Percentiles rank a stretch among this genome's conserved stretches.
These are phyloP conservation scores for Rhizoclosmatium hyalinum DNA, from an alignment of 371 early-diverging fungal genomes.

Conservation along the genomic window DNA sequence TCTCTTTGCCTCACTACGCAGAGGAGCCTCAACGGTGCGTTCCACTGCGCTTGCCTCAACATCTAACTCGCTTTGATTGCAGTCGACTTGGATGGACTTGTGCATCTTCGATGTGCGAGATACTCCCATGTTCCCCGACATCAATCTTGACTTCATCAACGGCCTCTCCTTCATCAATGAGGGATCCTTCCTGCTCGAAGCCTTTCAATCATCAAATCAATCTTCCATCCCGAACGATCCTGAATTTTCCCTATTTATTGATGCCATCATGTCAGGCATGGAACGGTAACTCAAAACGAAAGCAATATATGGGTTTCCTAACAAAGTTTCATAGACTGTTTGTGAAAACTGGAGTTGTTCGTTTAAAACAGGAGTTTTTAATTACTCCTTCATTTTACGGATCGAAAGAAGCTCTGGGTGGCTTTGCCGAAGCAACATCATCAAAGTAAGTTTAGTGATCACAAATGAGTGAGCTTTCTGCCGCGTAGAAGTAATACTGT, in stretches of 20 bases:
- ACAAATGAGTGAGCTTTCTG: background rate
- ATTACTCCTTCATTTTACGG: slow-evolving; percentile 6
- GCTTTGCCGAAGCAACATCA: too few species aligned
- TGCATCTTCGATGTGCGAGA: slow-evolving; percentile 9
- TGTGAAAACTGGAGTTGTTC: slow-evolving; percentile 2
- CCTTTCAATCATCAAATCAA: background rate
- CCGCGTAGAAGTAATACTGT: background rate
- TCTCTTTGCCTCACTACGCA: too few species aligned
- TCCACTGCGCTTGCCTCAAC: too few species aligned
- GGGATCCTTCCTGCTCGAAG: slow-evolving; percentile 8
- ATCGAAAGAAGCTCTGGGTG: background rate
- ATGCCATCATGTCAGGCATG: background rate
- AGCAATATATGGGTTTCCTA: background rate
- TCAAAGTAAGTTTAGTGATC: too few species aligned
- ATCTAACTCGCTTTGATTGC: too few species aligned
- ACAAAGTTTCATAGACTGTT: slow-evolving; percentile 1
- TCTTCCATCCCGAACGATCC: background rate
- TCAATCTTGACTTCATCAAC: too few species aligned
- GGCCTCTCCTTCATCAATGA: background rate
- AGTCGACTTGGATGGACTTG: background rate
- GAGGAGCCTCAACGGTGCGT: too few species aligned
- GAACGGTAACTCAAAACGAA: background rate
- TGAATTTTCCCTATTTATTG: slow-evolving; percentile 14
- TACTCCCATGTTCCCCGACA: background rate
- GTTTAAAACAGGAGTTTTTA: slow-evolving; percentile 14